Conservation (phyloP, 2,329 filamentous ascomycete species). For the Helotiales sp. region DNA sequence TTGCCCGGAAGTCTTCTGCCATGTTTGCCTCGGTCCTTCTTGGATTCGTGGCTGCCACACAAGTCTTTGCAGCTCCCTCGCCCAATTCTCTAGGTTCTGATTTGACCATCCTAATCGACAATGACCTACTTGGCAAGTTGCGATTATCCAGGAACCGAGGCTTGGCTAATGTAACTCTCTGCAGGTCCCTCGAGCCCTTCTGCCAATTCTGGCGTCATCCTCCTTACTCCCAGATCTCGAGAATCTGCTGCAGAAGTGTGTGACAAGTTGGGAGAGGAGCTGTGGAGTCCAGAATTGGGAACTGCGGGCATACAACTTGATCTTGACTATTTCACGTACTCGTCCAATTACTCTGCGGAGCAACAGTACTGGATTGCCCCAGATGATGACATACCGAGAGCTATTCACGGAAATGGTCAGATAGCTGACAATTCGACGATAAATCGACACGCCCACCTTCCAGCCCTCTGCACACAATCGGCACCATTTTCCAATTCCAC, state of each 20-base stretch:
- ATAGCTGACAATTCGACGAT: slow-evolving; percentile 28
- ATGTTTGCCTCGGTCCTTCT: slow-evolving; percentile 19
- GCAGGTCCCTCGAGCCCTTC: slow-evolving; percentile 22
- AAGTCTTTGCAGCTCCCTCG: slow-evolving; percentile 20
- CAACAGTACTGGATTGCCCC: slow-evolving; percentile 27
- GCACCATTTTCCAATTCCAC: slow-evolving; percentile 36
- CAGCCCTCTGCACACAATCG: slow-evolving; percentile 50
- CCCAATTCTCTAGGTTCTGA: slow-evolving; percentile 20
- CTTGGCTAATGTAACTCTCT: neutral
- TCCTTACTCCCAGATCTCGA: slow-evolving; percentile 17
- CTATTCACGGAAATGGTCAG: slow-evolving; percentile 24
- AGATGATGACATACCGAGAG: slow-evolving; percentile 4
- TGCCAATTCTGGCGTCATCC: slow-evolving; percentile 22
- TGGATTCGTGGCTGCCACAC: slow-evolving; percentile 15
- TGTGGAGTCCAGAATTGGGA: slow-evolving; percentile 21
- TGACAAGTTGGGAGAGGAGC: slow-evolving; percentile 19
- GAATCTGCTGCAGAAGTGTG: slow-evolving; percentile 20
- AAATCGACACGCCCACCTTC: slow-evolving; percentile 37
- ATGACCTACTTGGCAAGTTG: slow-evolving; percentile 23
- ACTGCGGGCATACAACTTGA: slow-evolving; percentile 19
- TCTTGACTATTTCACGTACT: slow-evolving; percentile 23
- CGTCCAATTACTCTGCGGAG: slow-evolving; percentile 18
- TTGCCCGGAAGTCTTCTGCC: slow-evolving; percentile 4
- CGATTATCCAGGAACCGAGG: neutral
- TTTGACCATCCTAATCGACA: slow-evolving; percentile 25